These are phyloP conservation scores for Megacollybia marginata DNA, from an alignment of 768 basidiomycete species.

Conservation along the genomic window DNA sequence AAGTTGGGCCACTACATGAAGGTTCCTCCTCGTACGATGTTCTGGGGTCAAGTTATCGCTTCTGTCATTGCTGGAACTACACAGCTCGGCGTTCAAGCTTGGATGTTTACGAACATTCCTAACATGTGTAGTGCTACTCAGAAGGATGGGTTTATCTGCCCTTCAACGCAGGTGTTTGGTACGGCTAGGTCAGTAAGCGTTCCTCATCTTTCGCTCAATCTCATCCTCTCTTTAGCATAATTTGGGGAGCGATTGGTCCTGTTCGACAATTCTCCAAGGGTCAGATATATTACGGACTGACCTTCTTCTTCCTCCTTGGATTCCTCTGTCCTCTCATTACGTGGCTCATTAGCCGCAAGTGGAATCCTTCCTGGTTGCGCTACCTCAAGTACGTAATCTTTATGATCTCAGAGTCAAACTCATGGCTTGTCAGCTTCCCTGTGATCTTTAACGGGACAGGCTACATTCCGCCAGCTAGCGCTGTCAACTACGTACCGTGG, in stretches of 20 bases:
- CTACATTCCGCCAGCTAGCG: slow-evolving; percentile 58
- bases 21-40: slow-evolving; percentile 69
- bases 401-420: background rate
- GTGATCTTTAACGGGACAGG: slow-evolving; percentile 56
- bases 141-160: slow-evolving; percentile 63
- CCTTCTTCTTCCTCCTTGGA: slow-evolving; percentile 77
- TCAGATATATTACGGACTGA: slow-evolving; percentile 52
- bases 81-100: slow-evolving; percentile 69
- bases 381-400: slow-evolving; percentile 49
- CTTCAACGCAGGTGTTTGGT: slow-evolving; percentile 64
- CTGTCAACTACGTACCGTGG: slow-evolving; percentile 61
- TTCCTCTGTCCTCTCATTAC: slow-evolving; percentile 49
- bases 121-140: slow-evolving; percentile 50
- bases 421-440: slow-evolving; percentile 28
- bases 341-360: slow-evolving; percentile 49
- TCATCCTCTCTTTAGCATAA: slow-evolving; percentile 28
- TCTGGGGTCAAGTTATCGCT: slow-evolving; percentile 61
- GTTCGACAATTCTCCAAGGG: slow-evolving; percentile 61
- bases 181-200: slow-evolving; percentile 37
- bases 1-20: slow-evolving; percentile 80
- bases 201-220: no score
- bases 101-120: slow-evolving; percentile 54
- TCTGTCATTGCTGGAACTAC: slow-evolving; percentile 63
- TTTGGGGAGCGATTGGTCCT: slow-evolving; percentile 83
- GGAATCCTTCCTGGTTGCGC: slow-evolving; percentile 53